Evolutionary conservation across 352 stramenopile species (phyloP), one percentile per base, ranked within the genome.

Genomic region (Globisporangium megalacanthum): DNA sequence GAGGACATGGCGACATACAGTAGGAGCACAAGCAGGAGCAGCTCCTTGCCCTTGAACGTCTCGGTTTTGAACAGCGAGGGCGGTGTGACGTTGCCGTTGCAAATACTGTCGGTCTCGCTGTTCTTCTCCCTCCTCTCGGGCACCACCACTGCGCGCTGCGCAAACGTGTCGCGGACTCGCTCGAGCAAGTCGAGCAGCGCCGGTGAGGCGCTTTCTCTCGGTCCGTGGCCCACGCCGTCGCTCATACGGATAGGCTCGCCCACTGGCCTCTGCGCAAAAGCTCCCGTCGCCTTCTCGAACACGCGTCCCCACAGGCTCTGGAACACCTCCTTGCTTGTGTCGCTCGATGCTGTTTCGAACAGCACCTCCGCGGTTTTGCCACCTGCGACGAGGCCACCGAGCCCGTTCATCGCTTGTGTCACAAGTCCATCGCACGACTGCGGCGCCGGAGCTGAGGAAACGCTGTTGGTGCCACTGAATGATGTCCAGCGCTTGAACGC

Each of bases 401-500:
- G 14, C 5, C 31, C 41, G 29, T 50, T 29, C 6, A 19, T 42
- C 6, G 25, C 41, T 22, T 58, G 25, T 5, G 22, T 48, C 17
- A 48, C 19, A 20, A 48, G 19, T 20, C 42, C 42, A 29, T 48
- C 42, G 13, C 42, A 48, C 42, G 17, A 29, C 42, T 48, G 42
- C 10, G 42, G 20, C 29, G 35, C 6, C 7, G 52, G 0, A 9
- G 17, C 4, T 15, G 52, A 6, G 4, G 42, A 22, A 5, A 0
- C 6, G 4, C 22, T 17, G 11, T 31, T 52, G 31, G 29, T 17
- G 35, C 35, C 35, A 39, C 10, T 8, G 41, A 55, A 46, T 13
- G 42, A 29, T 13, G 25, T 51, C 45, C 52, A 58, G 44, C 29
- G 41, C 52, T 58, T 58, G 52, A 58, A 42, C 17, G 52, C 25